Evolutionary conservation across 331 rosid species (phyloP).

Genomic region (Malus hybrid): DNA sequence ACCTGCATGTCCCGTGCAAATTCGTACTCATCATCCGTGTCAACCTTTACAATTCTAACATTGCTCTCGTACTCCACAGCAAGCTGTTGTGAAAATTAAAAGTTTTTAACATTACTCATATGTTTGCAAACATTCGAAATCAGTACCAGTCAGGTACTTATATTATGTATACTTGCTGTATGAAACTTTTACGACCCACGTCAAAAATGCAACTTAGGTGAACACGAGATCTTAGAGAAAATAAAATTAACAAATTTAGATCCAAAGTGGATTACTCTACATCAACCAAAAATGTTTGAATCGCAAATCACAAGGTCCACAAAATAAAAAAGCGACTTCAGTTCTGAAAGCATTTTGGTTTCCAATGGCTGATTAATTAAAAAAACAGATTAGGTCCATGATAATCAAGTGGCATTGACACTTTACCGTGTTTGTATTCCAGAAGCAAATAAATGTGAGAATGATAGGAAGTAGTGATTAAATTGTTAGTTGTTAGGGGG

Average conservation of each 20-base stretch:
- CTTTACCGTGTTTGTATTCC: background rate
- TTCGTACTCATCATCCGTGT: slow-evolving; percentile 82
- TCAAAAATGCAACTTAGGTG: background rate
- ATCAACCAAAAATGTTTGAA: too few relatives aligned
- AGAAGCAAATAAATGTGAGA: too few relatives aligned
- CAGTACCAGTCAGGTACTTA: background rate
- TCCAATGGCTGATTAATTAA: background rate
- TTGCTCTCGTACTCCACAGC: slow-evolving; percentile 71
- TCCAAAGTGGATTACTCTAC: background rate
- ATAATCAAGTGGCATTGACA: background rate
- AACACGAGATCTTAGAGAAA: too few relatives aligned
- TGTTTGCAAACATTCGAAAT: background rate
- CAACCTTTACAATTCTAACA: slow-evolving; percentile 68
- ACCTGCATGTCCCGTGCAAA: slow-evolving; percentile 94
- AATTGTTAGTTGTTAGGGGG: too few relatives aligned
- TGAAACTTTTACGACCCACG: background rate
- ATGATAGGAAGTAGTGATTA: background rate
- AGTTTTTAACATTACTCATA: background rate
- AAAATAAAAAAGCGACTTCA: too few relatives aligned
- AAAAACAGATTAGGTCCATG: background rate
- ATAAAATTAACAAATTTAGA: background rate
- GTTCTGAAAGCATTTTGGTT: background rate
- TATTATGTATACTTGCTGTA: background rate
- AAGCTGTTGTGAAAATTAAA: slow-evolving; percentile 43
- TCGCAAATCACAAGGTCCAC: background rate